Base-by-base conservation (phyloP, 495 filamentous ascomycete species). In the Penicillium taxi region DNA sequence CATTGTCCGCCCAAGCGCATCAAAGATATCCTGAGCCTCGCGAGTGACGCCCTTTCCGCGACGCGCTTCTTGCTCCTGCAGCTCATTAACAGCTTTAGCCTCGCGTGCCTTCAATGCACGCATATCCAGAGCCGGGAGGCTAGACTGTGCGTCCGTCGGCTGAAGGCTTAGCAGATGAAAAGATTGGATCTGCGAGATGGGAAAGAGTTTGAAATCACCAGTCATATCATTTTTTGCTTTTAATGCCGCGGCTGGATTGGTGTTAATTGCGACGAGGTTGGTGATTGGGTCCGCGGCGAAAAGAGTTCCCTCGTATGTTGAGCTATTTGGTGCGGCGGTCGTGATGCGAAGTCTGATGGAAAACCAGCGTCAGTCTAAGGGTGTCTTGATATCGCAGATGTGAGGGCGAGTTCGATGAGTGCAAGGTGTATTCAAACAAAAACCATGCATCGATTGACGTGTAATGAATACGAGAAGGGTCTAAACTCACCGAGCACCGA, bases 11-110 rank as follows among this genome's bases (percentile, higher is more conserved):
- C 63, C 65, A 33, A 85, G 64, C 2, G 70, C 69, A 60, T 85
- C 78, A 44, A 82, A 85, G 9, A 85, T 67, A 27, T 82, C 81
- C 53, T 85, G 81, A 14, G 70, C 78, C 42, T 82, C 80, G 31
- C 63, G 72, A 19, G 65, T 77, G 11, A 83, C 81, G 5, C 74
- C 76, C 48, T 74, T 78, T 7, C 78, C 80, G 31, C 68, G 65
- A 27, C 56, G 69, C 11, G 67, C 62, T 35, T 77, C 74, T 11
- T 58, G 55, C 35, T 79, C 74, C 25, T 73, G 69, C 26, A 78
- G 49, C 22, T 72, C 68, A 22, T 58, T 53, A 12, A 81, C 50
- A 7, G 72, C 70, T 31, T 63, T 70, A 13, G 67, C 66, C 52
- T 77, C 77, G 7, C 78, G 64, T 8, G 60, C 48, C 44, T 65